phyloP scores from a whole-genome alignment of 208 protist genomes.

The Trypanosoma rangeli region DNA sequence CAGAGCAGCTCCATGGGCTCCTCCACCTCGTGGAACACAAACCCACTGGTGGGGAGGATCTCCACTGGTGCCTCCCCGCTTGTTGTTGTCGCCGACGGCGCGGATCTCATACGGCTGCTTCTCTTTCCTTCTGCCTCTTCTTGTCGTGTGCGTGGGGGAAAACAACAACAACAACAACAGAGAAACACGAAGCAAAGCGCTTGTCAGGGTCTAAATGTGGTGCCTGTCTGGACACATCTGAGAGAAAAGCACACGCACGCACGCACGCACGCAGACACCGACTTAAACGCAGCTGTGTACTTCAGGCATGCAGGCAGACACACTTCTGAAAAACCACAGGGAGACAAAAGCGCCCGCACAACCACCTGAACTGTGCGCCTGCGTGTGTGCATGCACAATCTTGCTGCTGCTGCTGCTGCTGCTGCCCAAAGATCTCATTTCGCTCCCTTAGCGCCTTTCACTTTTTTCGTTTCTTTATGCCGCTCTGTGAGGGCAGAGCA shows the following conservation, averaged over 20 bases:
- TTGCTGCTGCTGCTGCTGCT: neutral
- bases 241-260: neutral
- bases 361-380: neutral
- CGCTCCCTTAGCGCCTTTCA: neutral
- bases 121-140: neutral
- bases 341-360: too few relatives aligned
- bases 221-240: neutral
- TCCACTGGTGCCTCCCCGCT: constrained; percentile 30
- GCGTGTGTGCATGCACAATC: neutral
- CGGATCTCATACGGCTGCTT: neutral
- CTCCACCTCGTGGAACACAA: constrained; percentile 78
- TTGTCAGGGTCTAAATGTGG: neutral
- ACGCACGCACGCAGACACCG: neutral
- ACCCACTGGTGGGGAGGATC: constrained; percentile 76
- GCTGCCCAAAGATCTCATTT: too few relatives aligned
- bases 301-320: too few relatives aligned
- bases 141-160: neutral
- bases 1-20: constrained; percentile 88
- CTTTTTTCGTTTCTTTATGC: constrained; percentile 2
- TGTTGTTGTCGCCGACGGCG: neutral
- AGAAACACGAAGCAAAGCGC: neutral
- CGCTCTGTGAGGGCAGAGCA: neutral
- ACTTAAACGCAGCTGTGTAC: too few relatives aligned
- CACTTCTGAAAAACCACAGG: too few relatives aligned
- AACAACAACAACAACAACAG: neutral